phyloP scores from a whole-genome alignment of 2,329 filamentous ascomycete species.

The Pleurostoma richardsiae region DNA sequence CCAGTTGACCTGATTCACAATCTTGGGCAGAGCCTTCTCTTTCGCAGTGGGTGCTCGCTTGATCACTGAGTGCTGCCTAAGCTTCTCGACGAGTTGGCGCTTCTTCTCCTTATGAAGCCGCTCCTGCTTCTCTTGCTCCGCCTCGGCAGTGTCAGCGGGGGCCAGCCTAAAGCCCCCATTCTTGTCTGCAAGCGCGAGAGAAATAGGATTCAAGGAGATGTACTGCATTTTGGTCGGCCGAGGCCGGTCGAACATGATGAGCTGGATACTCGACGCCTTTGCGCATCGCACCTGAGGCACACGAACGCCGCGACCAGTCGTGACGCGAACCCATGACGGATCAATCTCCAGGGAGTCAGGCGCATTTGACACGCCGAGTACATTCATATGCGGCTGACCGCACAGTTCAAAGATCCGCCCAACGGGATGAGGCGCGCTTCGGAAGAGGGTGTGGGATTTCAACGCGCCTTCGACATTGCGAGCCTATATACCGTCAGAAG shows the following conservation, averaged over 20 bases:
- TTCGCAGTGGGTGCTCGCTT: slow-evolving; percentile 73
- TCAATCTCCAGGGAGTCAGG: slow-evolving; percentile 51
- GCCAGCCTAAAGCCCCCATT: slow-evolving; percentile 27
- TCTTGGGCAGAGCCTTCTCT: slow-evolving; percentile 72
- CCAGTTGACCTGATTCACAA: slow-evolving; percentile 94
- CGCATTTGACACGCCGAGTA: slow-evolving; percentile 77
- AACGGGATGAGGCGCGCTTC: slow-evolving; percentile 75
- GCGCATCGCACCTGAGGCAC: slow-evolving; percentile 72
- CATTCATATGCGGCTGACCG: slow-evolving; percentile 75
- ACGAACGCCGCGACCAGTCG: slow-evolving; percentile 42
- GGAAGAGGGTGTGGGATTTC: slow-evolving; percentile 75
- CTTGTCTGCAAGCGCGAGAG: slow-evolving; percentile 78
- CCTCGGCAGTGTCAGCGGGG: slow-evolving; percentile 52
- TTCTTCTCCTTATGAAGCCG: slow-evolving; percentile 52
- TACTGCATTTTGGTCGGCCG: slow-evolving; percentile 91
- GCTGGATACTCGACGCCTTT: slow-evolving; percentile 69
- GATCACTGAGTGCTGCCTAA: slow-evolving; percentile 81
- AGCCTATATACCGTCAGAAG: slow-evolving; percentile 42
- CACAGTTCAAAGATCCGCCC: slow-evolving; percentile 79
- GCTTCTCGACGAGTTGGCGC: slow-evolving; percentile 71
- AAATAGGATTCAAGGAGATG: slow-evolving; percentile 84
- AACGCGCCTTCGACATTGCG: slow-evolving; percentile 84
- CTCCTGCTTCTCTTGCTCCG: slow-evolving; percentile 66
- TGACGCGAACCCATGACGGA: slow-evolving; percentile 63
- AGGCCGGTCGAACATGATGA: slow-evolving; percentile 85